Evolutionary conservation across 306 rosid species (phyloP), one percentile per base, ranked within the genome.

Genomic region (Psophocarpus tetragonolobus): DNA sequence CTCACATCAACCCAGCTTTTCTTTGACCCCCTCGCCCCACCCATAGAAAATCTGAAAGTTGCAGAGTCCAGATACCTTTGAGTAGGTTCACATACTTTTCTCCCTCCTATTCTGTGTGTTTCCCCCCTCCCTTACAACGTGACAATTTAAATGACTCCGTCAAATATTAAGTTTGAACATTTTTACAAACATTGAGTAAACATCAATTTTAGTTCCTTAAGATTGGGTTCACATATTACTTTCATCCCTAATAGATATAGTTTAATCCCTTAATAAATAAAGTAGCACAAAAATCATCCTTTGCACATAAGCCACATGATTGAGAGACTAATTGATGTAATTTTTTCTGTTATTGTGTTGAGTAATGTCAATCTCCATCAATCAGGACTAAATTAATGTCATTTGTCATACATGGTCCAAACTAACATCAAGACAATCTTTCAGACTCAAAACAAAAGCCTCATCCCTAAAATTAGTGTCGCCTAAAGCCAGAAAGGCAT

Each of bases 401-500:
- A 69, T 29, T 4, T 18, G 11, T 20, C 50, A 32, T 33, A 51
- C 20, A 35, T 5, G 20, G 3, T 33, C 20, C 17, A 53, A 70
- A 71, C 24, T 50, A 17, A n/a, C 24, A 18, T 33, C 3, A 18
- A 71, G 18, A 8, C 39, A 71, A 30, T 23, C 29, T 10, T 70
- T 29, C 60, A 29, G 6, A 17, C 8, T 38, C 56, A 45, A 24
- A 42, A 26, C 18, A 11, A 26, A 42, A 24, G n/a, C 12, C 48
- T 17, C 26, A 44, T 47, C 18, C 48, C 38, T 15, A 42, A 24
- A 6, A 44, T 29, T 10, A 21, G 29, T 69, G 11, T 48, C 41
- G 45, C 81, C 64, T 20, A 5, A 41, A 80, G 35, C 63, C 27
- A 41, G 20, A 20, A 68, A 26, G 45, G 56, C 38, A 74, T 20